phyloP scores from a whole-genome alignment of 2,329 filamentous ascomycete species.

The Botrytis byssoidea region DNA sequence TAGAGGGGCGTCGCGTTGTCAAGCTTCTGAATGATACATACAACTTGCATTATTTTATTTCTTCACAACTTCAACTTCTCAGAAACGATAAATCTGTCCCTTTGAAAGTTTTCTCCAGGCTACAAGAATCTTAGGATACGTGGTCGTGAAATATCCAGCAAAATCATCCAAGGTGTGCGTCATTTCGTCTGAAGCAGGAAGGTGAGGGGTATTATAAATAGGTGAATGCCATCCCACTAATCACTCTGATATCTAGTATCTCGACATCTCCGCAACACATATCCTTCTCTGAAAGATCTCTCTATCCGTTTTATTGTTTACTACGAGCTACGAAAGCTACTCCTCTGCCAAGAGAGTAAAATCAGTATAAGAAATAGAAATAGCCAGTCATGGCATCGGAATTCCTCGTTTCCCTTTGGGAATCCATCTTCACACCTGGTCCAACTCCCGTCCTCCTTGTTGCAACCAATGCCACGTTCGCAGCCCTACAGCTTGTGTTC shows the following conservation, averaged over 20 bases:
- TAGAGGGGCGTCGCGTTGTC: conserved; percentile 19
- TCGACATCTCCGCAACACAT: neutral
- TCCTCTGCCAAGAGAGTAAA: neutral
- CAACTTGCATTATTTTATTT: conserved; percentile 6
- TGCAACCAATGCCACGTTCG: conserved; percentile 89
- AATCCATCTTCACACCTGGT: conserved; percentile 90
- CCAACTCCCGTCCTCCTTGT: conserved; percentile 83
- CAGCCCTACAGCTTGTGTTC: conserved; percentile 76
- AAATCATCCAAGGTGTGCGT: conserved; percentile 13
- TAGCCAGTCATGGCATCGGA: conserved; percentile 4
- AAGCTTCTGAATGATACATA: conserved; percentile 9
- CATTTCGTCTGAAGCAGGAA: conserved; percentile 19
- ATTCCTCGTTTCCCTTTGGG: conserved; percentile 76
- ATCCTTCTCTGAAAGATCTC: neutral
- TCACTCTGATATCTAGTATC: conserved; percentile 10
- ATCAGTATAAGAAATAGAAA: neutral
- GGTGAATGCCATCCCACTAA: conserved; percentile 20
- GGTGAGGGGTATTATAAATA: conserved; percentile 22
- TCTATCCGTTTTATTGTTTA: neutral
- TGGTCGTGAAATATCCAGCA: conserved; percentile 15
- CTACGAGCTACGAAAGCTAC: conserved; percentile 8
- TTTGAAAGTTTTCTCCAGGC: neutral
- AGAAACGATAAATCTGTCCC: conserved; percentile 13
- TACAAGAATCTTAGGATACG: conserved; percentile 12
- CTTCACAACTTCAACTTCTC: neutral